A percentile compares a stretch with the other conserved stretches of the same genome.
phyloP scores from a whole-genome alignment of 2,329 filamentous ascomycete species.

The Rugonectria rugulosa region DNA sequence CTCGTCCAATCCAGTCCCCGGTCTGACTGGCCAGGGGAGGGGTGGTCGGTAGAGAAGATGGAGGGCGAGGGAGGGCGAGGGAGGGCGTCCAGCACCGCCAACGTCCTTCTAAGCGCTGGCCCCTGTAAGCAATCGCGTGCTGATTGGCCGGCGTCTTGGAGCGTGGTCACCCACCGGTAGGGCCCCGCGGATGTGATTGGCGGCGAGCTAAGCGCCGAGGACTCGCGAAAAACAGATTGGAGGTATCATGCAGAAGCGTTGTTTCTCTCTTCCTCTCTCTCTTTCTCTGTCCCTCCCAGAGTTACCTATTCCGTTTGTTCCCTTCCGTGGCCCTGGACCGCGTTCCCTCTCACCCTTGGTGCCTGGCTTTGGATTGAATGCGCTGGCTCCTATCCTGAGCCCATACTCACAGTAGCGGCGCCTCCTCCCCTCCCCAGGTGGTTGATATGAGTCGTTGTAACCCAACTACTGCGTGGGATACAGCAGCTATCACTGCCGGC shows the following conservation, averaged over 20 bases:
- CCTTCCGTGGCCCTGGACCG: background rate
- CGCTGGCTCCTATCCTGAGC: constrained; percentile 21
- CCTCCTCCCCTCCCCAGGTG: constrained; percentile 16
- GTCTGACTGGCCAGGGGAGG: too few relatives aligned
- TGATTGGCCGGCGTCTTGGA: constrained; percentile 40
- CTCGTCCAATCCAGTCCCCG: too few relatives aligned
- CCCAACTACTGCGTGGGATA: constrained; percentile 39
- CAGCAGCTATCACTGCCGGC: constrained; percentile 30
- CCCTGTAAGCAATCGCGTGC: constrained; percentile 22
- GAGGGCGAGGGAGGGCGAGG: constrained; percentile 32
- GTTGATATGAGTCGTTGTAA: constrained; percentile 27
- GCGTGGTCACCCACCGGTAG: constrained; percentile 43
- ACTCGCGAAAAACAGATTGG: constrained; percentile 23
- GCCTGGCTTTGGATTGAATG: too few relatives aligned
- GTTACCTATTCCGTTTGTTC: background rate
- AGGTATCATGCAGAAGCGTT: constrained; percentile 37
- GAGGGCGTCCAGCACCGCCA: constrained; percentile 1
- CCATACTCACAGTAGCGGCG: constrained; percentile 14
- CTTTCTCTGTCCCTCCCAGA: constrained; percentile 1
- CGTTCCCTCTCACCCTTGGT: background rate
- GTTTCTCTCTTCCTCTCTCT: constrained; percentile 11
- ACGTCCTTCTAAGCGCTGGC: constrained; percentile 45
- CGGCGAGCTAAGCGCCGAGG: constrained; percentile 44
- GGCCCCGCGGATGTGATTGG: constrained; percentile 43
- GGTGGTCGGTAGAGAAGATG: too few relatives aligned